A percentile compares a stretch with the other conserved stretches of the same genome.
Conservation (phyloP, 2,329 filamentous ascomycete genomes). For the Beauveria scarabaeidicola region DNA sequence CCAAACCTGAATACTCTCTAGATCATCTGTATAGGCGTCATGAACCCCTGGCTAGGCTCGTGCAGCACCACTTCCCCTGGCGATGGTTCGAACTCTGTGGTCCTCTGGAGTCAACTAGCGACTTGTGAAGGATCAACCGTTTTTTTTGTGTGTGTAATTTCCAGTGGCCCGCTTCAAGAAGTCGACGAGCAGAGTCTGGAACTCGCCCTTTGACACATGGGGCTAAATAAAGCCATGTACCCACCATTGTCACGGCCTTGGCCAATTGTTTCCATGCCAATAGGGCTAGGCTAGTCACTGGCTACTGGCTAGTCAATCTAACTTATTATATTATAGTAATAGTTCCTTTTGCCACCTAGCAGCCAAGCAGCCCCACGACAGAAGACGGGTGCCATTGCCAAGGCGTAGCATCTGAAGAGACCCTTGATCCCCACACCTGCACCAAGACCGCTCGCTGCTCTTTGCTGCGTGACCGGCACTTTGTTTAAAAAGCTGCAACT, state of each 20-base stretch:
- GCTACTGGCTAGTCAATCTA: too few relatives aligned
- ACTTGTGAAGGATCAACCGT: not conserved
- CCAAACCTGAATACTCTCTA: too few relatives aligned
- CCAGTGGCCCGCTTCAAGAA: not conserved
- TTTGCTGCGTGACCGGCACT: conserved; percentile 5
- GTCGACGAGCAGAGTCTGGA: not conserved
- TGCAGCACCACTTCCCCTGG: not conserved
- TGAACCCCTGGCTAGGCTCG: not conserved
- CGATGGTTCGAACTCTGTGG: not conserved
- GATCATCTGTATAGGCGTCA: not conserved
- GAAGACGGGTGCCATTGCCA: not conserved
- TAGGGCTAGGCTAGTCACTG: too few relatives aligned
- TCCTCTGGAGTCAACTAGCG: conserved; percentile 1
- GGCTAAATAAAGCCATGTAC: not conserved
- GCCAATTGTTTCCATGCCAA: too few relatives aligned
- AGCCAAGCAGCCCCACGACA: too few relatives aligned
- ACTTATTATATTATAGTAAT: too few relatives aligned
- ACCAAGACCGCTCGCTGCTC: not conserved
- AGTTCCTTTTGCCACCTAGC: not conserved
- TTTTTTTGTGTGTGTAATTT: conserved; percentile 7
- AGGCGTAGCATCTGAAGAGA: conserved; percentile 5
- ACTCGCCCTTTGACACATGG: not conserved
- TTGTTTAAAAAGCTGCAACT: conserved; percentile 7
- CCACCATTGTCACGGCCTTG: not conserved
- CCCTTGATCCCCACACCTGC: conserved; percentile 5